phyloP scores from a whole-genome alignment of 257 asterid genomes.

The Fraxinus pennsylvanica region DNA sequence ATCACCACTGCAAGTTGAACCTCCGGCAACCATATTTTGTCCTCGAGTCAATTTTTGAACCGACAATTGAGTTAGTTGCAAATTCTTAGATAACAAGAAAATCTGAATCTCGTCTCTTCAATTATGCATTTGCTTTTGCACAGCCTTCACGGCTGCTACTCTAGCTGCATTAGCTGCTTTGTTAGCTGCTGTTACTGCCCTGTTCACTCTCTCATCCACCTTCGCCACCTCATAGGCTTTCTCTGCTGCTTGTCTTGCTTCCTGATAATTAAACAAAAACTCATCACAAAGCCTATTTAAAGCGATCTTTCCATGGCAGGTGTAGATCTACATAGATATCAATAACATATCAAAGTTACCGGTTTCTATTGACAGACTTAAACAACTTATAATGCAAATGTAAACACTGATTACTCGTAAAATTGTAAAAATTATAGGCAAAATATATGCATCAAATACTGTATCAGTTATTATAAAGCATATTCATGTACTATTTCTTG shows the following conservation, averaged over 20 bases:
- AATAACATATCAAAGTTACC: not conserved
- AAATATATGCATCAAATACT: not conserved
- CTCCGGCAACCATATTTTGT: constrained; percentile 5
- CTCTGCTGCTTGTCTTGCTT: constrained; percentile 77
- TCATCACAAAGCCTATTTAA: not conserved
- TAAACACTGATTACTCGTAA: not conserved
- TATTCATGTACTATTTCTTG: not conserved
- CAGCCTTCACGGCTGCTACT: constrained; percentile 84
- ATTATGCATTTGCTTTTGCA: constrained; percentile 81
- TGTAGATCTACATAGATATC: not conserved
- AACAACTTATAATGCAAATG: not conserved
- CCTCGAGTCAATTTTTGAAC: constrained; percentile 12
- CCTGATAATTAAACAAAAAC: constrained; percentile 42
- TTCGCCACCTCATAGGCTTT: constrained; percentile 76
- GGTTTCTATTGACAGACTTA: not conserved
- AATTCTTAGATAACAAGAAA: constrained; percentile 31
- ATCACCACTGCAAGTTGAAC: not conserved
- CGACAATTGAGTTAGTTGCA: not conserved
- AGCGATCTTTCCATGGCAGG: not conserved
- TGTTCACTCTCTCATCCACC: constrained; percentile 84
- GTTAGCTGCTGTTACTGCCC: constrained; percentile 74
- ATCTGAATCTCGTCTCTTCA: constrained; percentile 60
- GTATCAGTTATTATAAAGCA: not conserved
- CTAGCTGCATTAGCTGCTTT: constrained; percentile 84
- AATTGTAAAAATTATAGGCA: not conserved